Conservation (phyloP, 2,329 filamentous ascomycete species). For the Cladosporium halotolerans region DNA sequence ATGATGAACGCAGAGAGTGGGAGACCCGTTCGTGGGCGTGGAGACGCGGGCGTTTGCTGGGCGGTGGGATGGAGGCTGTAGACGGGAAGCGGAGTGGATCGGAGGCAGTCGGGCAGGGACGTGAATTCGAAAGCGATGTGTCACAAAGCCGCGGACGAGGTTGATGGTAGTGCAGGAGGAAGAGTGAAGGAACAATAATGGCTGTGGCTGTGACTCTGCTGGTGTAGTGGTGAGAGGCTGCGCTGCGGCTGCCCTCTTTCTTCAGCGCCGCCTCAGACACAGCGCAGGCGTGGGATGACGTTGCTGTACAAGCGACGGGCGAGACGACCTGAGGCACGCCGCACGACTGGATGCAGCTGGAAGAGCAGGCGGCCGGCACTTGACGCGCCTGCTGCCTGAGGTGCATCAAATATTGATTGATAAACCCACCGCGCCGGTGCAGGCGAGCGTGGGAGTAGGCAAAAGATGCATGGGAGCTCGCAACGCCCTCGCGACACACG, state of each 20-base stretch:
- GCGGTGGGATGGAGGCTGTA: background rate
- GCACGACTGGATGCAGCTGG: no score
- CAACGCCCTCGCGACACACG: background rate
- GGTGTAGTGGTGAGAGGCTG: no score
- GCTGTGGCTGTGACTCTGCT: no score
- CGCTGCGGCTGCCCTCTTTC: no score
- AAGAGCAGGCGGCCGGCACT: no score
- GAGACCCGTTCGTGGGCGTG: background rate
- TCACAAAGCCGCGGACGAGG: no score
- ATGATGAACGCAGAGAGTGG: slow-evolving; percentile 11
- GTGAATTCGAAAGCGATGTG: background rate
- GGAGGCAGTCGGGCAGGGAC: background rate
- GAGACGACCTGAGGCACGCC: no score
- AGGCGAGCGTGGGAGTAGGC: background rate
- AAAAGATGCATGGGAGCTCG: background rate
- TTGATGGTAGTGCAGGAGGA: no score
- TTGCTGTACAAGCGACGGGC: no score
- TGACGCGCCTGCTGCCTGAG: background rate
- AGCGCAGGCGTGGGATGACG: no score
- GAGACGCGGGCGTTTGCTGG: background rate
- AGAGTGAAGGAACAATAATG: no score
- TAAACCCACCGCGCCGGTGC: background rate
- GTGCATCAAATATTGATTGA: background rate
- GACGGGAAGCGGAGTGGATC: background rate
- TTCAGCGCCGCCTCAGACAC: no score